Percentiles rank a stretch among this genome's conserved stretches.
These are phyloP conservation scores for Boechera divaricarpa DNA, from an alignment of 345 rosid genomes.

Conservation along the genomic window DNA sequence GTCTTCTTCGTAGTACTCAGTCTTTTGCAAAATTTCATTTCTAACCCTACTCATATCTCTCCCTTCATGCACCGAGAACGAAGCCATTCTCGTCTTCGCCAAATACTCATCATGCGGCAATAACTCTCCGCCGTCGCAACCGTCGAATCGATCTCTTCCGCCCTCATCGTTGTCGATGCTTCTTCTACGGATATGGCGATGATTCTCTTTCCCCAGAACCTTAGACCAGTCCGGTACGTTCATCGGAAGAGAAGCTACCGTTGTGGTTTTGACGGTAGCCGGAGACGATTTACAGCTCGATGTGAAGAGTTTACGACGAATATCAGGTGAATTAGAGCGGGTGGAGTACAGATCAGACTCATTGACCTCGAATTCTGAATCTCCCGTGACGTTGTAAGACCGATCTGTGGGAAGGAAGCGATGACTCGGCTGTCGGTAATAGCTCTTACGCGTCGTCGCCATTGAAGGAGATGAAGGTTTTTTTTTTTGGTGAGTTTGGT, in stretches of 20 bases:
- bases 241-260: conserved; percentile 34
- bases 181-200: conserved; percentile 1
- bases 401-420: conserved; percentile 46
- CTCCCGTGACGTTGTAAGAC: conserved; percentile 8
- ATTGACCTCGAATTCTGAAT: conserved; percentile 40
- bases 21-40: conserved; percentile 45
- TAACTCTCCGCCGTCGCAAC: conserved; percentile 9
- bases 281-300: neutral
- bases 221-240: conserved; percentile 47
- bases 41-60: conserved; percentile 46
- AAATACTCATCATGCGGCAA: conserved; percentile 47
- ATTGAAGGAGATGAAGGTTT: conserved; percentile 39
- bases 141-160: neutral
- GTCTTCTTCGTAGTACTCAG: conserved; percentile 10
- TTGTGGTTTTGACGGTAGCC: neutral
- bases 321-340: conserved; percentile 25
- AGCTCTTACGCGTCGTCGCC: conserved; percentile 52
- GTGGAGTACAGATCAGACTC: conserved; percentile 41
- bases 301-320: conserved; percentile 14
- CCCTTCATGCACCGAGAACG: conserved; percentile 48
- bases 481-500: neutral
- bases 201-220: conserved; percentile 36
- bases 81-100: conserved; percentile 45
- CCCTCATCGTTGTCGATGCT: conserved; percentile 11
- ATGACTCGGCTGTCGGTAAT: conserved; percentile 48